Base-by-base conservation (phyloP, 164 flowering plant genomes). In the Vitis rotundifolia region DNA sequence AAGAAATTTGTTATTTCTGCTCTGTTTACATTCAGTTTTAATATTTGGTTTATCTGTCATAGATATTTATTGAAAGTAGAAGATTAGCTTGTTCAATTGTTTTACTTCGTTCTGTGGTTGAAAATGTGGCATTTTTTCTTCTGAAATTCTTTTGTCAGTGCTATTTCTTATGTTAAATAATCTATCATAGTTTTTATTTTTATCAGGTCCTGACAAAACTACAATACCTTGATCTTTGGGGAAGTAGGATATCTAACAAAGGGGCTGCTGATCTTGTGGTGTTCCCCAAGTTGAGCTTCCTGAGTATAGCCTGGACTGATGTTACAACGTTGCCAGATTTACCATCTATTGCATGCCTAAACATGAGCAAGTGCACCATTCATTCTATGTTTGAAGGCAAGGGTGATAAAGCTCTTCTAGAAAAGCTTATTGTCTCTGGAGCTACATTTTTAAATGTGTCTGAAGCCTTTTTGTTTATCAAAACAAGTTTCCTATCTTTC, bases 241-340 rank as follows among this genome's bases (percentile, higher is more conserved):
- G 99, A 29, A 93, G 93, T 75, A 80, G 82, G 64, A 74, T 95
- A 80, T 81, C 98, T 12, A 77, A 93, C 60, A 56, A 75, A 61
- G 97, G 97, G 49, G 89, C 76, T 64, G 52, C 53, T 60, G 14
- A 77, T 70, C 85, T 95, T 63, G 73, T 67, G 68, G 71, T 14
- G 67, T 91, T 91, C 50, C 85, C 87, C 15, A 77, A 75, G 64
- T 78, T 95, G 83, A 91, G 71, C 72, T 88, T 78, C 80, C 79
- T 95, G 63, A 90, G 85, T 82, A 73, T 95, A 71, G 94, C 92
- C 68, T 95, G 99, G 99, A 95, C 98, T n/a, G 75, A 69, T 22
- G 86, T 95, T 28, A 86, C 94, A 13, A 73, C 67, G 72, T 74
- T 93, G 73, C 92, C 95, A 47, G 77, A 71, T 66, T 68, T 90